phyloP scores from a whole-genome alignment of 805 yeast genomes.

The Ogataea minuta region DNA sequence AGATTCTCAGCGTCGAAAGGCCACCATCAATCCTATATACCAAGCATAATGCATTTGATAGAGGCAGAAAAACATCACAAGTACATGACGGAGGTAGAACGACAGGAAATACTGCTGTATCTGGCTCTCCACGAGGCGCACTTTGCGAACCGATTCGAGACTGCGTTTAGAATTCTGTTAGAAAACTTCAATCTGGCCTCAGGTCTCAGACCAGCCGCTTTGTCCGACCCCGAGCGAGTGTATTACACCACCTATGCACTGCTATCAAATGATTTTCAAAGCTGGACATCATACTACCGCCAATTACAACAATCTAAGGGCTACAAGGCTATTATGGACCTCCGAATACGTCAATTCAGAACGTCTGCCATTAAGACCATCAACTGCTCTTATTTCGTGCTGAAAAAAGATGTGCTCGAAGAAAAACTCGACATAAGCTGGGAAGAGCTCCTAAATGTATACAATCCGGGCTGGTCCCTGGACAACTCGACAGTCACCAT shows the following conservation, averaged over 20 bases:
- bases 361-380: constrained; percentile 35
- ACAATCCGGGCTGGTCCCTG: constrained; percentile 34
- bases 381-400: constrained; percentile 39
- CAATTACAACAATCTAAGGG: constrained; percentile 4
- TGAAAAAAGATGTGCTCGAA: constrained; percentile 30
- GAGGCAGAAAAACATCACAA: constrained; percentile 20
- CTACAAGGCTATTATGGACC: constrained; percentile 38
- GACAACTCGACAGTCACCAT: constrained; percentile 31
- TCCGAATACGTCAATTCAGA: constrained; percentile 39
- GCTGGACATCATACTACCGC: constrained; percentile 33
- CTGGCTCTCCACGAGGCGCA: constrained; percentile 47
- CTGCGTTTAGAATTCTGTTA: constrained; percentile 32
- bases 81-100: constrained; percentile 34
- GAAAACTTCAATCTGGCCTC: constrained; percentile 9
- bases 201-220: not conserved
- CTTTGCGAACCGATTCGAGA: constrained; percentile 34
- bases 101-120: constrained; percentile 40
- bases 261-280: constrained; percentile 32
- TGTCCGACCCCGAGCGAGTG: constrained; percentile 7
- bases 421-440: constrained; percentile 31
- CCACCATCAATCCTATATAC: constrained; percentile 53
- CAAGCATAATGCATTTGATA: constrained; percentile 47
- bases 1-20: constrained; percentile 44
- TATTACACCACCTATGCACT: constrained; percentile 24
- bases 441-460: constrained; percentile 24